Evolutionary conservation across 805 yeast genomes (phyloP).

Genomic region (Maudiozyma turicensis): DNA sequence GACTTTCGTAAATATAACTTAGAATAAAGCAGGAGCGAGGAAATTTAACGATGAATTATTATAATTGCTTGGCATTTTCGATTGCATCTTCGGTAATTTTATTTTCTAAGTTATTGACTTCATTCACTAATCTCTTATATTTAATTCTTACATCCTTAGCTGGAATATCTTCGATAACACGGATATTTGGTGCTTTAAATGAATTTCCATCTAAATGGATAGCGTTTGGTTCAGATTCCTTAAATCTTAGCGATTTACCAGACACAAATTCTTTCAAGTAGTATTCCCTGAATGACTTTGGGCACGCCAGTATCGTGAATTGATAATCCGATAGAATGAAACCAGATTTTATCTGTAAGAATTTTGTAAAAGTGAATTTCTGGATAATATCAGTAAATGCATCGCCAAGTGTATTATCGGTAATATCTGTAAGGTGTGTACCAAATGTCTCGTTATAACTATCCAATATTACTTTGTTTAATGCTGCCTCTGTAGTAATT

Average conservation of each 20-base stretch:
- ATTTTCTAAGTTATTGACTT: constrained; percentile 34
- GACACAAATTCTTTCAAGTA: constrained; percentile 22
- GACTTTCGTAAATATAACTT: too few species aligned
- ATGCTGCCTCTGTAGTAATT: constrained; percentile 17
- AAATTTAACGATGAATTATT: background rate
- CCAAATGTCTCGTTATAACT: constrained; percentile 6
- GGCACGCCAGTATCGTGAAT: constrained; percentile 27
- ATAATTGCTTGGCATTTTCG: constrained; percentile 12
- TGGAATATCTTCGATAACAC: constrained; percentile 29
- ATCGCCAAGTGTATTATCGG: constrained; percentile 12
- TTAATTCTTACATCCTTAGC: constrained; percentile 37
- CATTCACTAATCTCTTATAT: constrained; percentile 37
- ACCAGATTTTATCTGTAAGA: constrained; percentile 31
- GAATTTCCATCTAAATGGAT: constrained; percentile 48
- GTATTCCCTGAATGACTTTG: constrained; percentile 21
- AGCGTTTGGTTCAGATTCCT: constrained; percentile 69
- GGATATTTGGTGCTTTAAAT: constrained; percentile 47
- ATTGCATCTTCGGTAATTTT: constrained; percentile 17
- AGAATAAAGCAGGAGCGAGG: too few species aligned
- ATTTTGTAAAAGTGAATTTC: constrained; percentile 30
- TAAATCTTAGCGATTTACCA: constrained; percentile 31
- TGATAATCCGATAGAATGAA: constrained; percentile 31
- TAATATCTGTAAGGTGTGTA: constrained; percentile 3
- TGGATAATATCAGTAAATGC: constrained; percentile 23
- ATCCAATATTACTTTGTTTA: constrained; percentile 18